These are phyloP conservation scores for Aspergillus sp. DNA, from an alignment of 2,329 filamentous ascomycete species.

Conservation along the genomic window DNA sequence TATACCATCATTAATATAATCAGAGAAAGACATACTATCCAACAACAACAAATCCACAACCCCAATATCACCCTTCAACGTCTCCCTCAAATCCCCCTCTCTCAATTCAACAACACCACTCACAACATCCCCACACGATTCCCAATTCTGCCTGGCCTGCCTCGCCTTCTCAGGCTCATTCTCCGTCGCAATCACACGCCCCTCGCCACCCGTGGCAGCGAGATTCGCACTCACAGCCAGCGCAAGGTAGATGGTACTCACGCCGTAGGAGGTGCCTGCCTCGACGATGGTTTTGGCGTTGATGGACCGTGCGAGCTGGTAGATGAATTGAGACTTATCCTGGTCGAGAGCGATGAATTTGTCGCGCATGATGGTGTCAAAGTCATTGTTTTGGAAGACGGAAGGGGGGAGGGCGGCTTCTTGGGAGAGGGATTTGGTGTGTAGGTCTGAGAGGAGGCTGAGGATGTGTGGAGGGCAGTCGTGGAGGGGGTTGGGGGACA, in stretches of 20 bases:
- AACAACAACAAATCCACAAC: conserved; percentile 55
- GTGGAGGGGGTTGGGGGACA: neutral
- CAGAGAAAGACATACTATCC: conserved; percentile 51
- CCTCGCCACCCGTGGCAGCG: conserved; percentile 22
- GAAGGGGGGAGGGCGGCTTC: conserved; percentile 21
- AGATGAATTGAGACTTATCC: conserved; percentile 55
- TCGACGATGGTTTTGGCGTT: conserved; percentile 53
- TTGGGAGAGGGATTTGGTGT: conserved; percentile 26
- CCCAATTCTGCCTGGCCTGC: conserved; percentile 51
- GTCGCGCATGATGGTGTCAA: conserved; percentile 45
- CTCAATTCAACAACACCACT: conserved; percentile 51
- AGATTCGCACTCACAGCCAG: conserved; percentile 52
- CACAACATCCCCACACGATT: conserved; percentile 43
- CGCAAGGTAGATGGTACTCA: conserved; percentile 60
- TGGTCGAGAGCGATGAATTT: conserved; percentile 57
- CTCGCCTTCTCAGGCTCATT: conserved; percentile 52
- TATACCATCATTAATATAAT: neutral
- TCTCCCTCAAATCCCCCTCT: conserved; percentile 55
- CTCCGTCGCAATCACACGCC: conserved; percentile 57
- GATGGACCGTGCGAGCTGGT: conserved; percentile 48
- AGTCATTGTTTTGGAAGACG: conserved; percentile 13
- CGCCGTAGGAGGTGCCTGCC: conserved; percentile 58
- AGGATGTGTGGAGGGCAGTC: conserved; percentile 10
- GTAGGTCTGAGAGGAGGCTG: conserved; percentile 25
- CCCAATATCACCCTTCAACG: conserved; percentile 45